Conservation (phyloP, 208 protist genomes). For the Acanthamoeba castellanii region DNA sequence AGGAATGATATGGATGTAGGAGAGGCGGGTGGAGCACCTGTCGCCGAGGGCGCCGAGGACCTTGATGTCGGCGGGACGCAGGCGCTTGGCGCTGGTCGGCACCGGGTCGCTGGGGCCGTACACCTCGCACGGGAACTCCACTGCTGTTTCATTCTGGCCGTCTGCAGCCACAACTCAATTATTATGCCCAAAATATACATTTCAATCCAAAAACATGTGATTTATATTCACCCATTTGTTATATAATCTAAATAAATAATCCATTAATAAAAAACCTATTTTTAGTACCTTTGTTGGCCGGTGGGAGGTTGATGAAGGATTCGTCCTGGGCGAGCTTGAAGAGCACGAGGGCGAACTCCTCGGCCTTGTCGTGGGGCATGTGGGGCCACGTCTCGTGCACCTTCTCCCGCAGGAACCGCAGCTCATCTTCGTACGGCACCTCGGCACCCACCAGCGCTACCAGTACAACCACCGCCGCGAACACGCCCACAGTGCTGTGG, state of each 20-base stretch:
- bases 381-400: not conserved
- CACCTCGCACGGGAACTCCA: not conserved
- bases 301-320: no score
- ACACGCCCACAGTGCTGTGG: no score
- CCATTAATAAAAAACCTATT: no score
- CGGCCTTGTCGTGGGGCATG: not conserved
- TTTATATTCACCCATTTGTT: no score
- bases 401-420: not conserved
- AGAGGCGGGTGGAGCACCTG: not conserved
- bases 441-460: no score
- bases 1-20: not conserved
- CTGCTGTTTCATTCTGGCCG: not conserved
- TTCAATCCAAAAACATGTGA: no score
- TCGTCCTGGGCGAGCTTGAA: not conserved
- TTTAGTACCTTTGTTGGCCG: no score
- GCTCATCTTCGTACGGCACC: not conserved
- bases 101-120: not conserved
- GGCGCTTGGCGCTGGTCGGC: not conserved
- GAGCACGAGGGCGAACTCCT: not conserved
- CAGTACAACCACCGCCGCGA: no score
- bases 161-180: not conserved
- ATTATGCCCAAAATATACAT: not conserved
- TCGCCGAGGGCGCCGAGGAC: slow-evolving; percentile 1
- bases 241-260: no score
- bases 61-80: slow-evolving; percentile 9